phyloP scores from a whole-genome alignment of 805 yeast genomes.

The Candida sphagnicola region DNA sequence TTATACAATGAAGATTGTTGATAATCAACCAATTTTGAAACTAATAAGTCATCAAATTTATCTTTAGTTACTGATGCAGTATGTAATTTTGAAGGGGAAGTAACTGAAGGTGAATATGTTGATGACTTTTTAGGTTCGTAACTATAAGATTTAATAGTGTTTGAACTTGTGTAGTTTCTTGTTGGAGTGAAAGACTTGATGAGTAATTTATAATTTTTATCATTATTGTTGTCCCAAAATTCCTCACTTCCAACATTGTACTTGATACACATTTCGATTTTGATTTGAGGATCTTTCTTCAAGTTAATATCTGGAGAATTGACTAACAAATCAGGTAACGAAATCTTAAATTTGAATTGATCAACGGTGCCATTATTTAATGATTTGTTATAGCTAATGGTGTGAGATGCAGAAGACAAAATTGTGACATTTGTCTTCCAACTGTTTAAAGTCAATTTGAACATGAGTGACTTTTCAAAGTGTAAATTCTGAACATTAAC shows the following conservation, averaged over 20 bases:
- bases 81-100: slow-evolving; percentile 6
- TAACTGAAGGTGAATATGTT: too few relatives aligned
- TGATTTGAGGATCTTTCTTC: slow-evolving; percentile 12
- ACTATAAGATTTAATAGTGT: slow-evolving; percentile 6
- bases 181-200: slow-evolving; percentile 13
- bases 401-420: slow-evolving; percentile 18
- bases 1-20: background rate
- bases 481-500: slow-evolving; percentile 33
- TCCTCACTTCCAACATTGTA: slow-evolving; percentile 23
- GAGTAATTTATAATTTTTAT: slow-evolving; percentile 35
- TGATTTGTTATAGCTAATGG: slow-evolving; percentile 6
- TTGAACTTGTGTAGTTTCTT: background rate
- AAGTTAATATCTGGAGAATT: slow-evolving; percentile 13
- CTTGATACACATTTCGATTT: slow-evolving; percentile 31
- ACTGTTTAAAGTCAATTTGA: slow-evolving; percentile 48
- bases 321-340: slow-evolving; percentile 20
- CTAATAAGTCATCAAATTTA: slow-evolving; percentile 9
- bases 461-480: slow-evolving; percentile 30
- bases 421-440: slow-evolving; percentile 37
- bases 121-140: slow-evolving; percentile 6
- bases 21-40: background rate
- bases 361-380: slow-evolving; percentile 26
- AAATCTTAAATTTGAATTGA: slow-evolving; percentile 49
- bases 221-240: slow-evolving; percentile 39
- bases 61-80: slow-evolving; percentile 15